phyloP scores from a whole-genome alignment of 805 yeast species.

The Nakazawaea molendinolei region DNA sequence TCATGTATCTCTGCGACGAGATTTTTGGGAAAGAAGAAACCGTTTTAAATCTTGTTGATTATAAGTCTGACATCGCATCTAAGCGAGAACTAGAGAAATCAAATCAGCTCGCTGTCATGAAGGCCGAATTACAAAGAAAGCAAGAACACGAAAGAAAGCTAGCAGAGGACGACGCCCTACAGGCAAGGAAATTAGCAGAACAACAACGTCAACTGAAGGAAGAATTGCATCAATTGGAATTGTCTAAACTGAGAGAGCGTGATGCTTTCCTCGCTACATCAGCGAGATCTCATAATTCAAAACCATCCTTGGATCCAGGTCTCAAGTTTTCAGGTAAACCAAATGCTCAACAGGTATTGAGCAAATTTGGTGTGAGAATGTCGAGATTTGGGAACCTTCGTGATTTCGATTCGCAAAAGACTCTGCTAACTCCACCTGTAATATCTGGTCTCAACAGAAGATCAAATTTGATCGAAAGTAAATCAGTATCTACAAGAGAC shows the following conservation, averaged over 20 bases:
- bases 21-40: constrained; percentile 13
- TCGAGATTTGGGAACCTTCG: constrained; percentile 18
- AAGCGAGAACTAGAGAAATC: no score
- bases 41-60: no score
- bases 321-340: constrained; percentile 4
- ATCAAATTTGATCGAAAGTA: background rate
- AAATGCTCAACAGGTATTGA: constrained; percentile 19
- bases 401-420: no score
- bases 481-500: constrained; percentile 8
- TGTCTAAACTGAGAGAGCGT: background rate
- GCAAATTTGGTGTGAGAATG: constrained; percentile 23
- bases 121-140: background rate
- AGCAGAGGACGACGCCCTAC: constrained; percentile 6
- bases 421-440: no score
- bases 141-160: background rate
- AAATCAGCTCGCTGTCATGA: no score
- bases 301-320: constrained; percentile 20
- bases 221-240: constrained; percentile 4
- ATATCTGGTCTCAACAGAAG: no score
- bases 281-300: background rate
- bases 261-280: background rate
- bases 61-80: no score
- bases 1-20: constrained; percentile 12
- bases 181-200: constrained; percentile 1
- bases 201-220: constrained; percentile 3